Conservation (phyloP, 164 flowering plant genomes). For the Chimonanthus salicifolius region DNA sequence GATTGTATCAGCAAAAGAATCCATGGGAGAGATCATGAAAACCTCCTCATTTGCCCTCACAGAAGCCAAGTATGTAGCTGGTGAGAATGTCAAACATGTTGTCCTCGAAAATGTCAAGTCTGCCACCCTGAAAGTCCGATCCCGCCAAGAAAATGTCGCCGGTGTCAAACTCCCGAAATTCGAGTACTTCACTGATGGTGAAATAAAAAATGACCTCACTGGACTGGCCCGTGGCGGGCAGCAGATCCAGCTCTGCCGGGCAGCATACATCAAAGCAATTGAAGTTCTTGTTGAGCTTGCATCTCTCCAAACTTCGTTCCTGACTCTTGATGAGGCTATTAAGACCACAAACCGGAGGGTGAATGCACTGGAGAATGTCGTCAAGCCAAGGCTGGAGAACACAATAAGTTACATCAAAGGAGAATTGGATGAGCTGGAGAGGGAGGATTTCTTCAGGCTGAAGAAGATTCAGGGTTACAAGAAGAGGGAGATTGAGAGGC, state of each 20-base stretch:
- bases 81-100: constrained; percentile 81
- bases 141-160: constrained; percentile 79
- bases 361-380: constrained; percentile 95
- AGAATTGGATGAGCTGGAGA: constrained; percentile 90
- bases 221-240: constrained; percentile 97
- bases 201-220: constrained; percentile 82
- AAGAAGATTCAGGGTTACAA: constrained; percentile 94
- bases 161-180: constrained; percentile 95
- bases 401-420: constrained; percentile 81
- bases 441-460: constrained; percentile 92
- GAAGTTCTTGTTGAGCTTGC: constrained; percentile 97
- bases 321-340: constrained; percentile 91
- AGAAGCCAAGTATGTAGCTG: constrained; percentile 95
- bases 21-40: constrained; percentile 93
- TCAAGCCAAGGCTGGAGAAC: constrained; percentile 87
- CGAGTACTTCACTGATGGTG: constrained; percentile 79
- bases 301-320: constrained; percentile 85
- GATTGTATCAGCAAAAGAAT: constrained; percentile 80
- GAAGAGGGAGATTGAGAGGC: constrained; percentile 77
- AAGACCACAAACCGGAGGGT: constrained; percentile 96
- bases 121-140: constrained; percentile 74
- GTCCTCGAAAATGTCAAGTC: constrained; percentile 80
- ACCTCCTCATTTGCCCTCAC: constrained; percentile 78
- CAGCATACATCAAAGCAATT: constrained; percentile 75
- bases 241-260: constrained; percentile 80